Evolutionary conservation across 1,284 basidiomycete genomes (phyloP), one percentile per base, ranked within the genome.

Genomic region (Phenoliferia sp.): DNA sequence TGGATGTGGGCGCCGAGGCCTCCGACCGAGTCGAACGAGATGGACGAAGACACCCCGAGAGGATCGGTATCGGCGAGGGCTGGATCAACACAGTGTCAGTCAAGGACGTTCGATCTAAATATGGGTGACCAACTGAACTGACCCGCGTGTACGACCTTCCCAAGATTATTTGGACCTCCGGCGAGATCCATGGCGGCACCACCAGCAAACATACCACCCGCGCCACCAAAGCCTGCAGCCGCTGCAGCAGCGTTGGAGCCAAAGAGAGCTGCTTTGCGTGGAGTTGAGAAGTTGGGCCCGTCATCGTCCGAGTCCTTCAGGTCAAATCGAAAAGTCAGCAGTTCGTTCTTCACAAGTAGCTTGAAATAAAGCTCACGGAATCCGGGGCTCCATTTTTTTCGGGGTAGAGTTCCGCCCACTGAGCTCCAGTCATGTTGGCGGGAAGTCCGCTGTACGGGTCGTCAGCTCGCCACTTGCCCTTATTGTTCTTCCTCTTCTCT

Each of bases 11-110:
- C 88, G 76, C 98, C 94, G 50, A 99, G 82, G 6, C 96, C 96
- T 39, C 96, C 96, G n/a, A 99, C 92, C 80, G 94, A 90, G 76
- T 94, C 90, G 78, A 99, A 99, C 0, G 93, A 94, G 29, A 99
- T 89, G 74, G 92, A 92, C 77, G 89, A 87, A 75, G 95, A 93
- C 9, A 96, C 90, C 26, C 94, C 94, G 15, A 99, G 84, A 3
- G 96, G 96, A 80, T 99, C 96, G 3, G 92, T 89, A 78, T 99
- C 96, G 15, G 96, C 95, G n/a, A 95, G 85, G 57, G 86, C 92
- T 79, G 78, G 72, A 26, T 52, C 28, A 19, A 6, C 48, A 63
- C 35, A 73, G 68, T n/a, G 48, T 67, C 36, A 65, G 75, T 54
- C 65, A 69, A 34, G 62, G 55, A 36, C 22, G 63, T 28, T 33